Evolutionary conservation across 441 rosid species (phyloP).

Genomic region (Erodium chrysanthum): DNA sequence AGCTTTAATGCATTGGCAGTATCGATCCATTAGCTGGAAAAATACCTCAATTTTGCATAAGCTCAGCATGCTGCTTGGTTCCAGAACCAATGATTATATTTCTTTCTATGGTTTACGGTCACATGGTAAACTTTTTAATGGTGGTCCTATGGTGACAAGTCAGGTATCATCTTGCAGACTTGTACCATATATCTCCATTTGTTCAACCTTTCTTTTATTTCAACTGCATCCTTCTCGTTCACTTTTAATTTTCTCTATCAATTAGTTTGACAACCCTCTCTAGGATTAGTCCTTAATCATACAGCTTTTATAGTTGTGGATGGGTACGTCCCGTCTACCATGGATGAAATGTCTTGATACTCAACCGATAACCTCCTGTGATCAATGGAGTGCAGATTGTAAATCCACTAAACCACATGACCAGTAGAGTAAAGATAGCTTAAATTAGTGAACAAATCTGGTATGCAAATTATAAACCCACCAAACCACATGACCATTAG

Average conservation of each 20-base stretch:
- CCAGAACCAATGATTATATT: constrained; percentile 66
- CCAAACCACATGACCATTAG: not conserved
- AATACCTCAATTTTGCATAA: constrained; percentile 75
- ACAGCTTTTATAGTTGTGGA: not conserved
- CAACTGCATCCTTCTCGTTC: not conserved
- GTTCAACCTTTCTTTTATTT: not conserved
- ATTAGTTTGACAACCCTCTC: not conserved
- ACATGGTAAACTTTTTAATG: constrained; percentile 71
- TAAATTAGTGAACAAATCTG: not conserved
- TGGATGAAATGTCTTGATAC: not conserved
- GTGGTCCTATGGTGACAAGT: constrained; percentile 86
- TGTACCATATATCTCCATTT: not conserved
- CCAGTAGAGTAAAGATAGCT: not conserved
- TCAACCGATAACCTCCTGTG: not conserved
- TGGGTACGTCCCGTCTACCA: not conserved
- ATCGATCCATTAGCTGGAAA: constrained; percentile 89
- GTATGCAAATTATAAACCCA: not conserved
- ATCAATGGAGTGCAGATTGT: not conserved
- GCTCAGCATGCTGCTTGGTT: constrained; percentile 62
- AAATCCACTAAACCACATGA: not conserved
- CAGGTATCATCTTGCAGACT: constrained; percentile 40
- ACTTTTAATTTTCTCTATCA: not conserved
- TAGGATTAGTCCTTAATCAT: not conserved
- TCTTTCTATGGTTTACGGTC: constrained; percentile 94
- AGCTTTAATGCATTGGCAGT: constrained; percentile 99